Conservation (phyloP, 805 yeast genomes). For the Metschnikowia sp. region DNA sequence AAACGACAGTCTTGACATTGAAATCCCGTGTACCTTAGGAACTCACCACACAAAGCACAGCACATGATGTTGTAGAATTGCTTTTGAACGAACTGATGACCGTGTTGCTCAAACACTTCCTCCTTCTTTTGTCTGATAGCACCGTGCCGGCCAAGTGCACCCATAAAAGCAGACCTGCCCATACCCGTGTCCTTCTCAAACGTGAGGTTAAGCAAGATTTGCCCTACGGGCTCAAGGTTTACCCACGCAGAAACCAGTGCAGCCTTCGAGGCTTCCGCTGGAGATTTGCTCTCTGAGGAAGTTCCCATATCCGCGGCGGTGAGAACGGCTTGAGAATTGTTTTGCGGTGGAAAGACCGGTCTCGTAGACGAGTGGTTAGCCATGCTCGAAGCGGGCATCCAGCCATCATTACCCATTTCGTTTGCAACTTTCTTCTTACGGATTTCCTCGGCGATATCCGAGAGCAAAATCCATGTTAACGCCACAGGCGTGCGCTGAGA, state of each 20-base stretch:
- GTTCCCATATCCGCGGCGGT: neutral
- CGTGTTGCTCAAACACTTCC: slow-evolving; percentile 90
- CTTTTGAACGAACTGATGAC: slow-evolving; percentile 94
- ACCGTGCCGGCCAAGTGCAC: slow-evolving; percentile 78
- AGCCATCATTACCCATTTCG: slow-evolving; percentile 68
- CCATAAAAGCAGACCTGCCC: slow-evolving; percentile 38
- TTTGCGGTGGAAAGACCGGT: slow-evolving; percentile 3
- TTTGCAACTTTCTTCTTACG: slow-evolving; percentile 79
- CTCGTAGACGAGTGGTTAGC: slow-evolving; percentile 2
- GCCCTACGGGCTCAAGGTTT: slow-evolving; percentile 91
- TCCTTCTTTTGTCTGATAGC: slow-evolving; percentile 93
- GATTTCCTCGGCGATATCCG: slow-evolving; percentile 91
- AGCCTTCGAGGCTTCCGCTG: slow-evolving; percentile 14
- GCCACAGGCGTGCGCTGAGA: slow-evolving; percentile 80
- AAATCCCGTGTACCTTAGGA: slow-evolving; percentile 79
- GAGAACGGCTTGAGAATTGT: slow-evolving; percentile 2
- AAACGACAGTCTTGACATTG: slow-evolving; percentile 85
- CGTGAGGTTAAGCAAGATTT: slow-evolving; percentile 70
- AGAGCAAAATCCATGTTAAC: slow-evolving; percentile 81
- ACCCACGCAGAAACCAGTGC: slow-evolving; percentile 77
- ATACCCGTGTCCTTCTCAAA: slow-evolving; percentile 60
- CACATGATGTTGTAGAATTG: slow-evolving; percentile 95
- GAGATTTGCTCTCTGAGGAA: neutral
- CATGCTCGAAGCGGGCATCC: slow-evolving; percentile 79
- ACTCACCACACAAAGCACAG: slow-evolving; percentile 96